Percentiles rank a stretch among this genome's conserved stretches.
Evolutionary conservation across 1,284 basidiomycete species (phyloP).

Genomic region (Cutaneotrichosporon mucoides): DNA sequence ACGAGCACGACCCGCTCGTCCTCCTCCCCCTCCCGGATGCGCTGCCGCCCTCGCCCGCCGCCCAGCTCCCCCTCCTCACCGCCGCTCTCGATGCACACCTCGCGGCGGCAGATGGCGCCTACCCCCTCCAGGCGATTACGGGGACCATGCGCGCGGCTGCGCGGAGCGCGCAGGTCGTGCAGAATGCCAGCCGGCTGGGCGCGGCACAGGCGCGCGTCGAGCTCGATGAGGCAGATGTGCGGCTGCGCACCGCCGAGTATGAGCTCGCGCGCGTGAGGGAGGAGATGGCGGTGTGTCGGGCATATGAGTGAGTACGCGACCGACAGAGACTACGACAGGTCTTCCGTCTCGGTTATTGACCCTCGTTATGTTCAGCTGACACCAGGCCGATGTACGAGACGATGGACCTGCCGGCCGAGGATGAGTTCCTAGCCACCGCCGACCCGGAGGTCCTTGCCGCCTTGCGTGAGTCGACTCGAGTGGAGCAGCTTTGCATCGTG

Average conservation of each 20-base stretch:
- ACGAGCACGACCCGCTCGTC: slow-evolving; percentile 38
- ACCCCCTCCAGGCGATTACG: slow-evolving; percentile 24
- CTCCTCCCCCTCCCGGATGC: slow-evolving; percentile 31
- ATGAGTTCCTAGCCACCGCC: slow-evolving; percentile 20
- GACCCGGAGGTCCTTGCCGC: slow-evolving; percentile 16
- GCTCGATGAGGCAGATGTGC: slow-evolving; percentile 36
- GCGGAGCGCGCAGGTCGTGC: slow-evolving; percentile 27
- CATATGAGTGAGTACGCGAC: slow-evolving; percentile 33
- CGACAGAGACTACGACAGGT: too few species aligned
- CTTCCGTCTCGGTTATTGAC: too few species aligned
- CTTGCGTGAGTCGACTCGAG: slow-evolving; percentile 28
- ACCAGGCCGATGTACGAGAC: slow-evolving; percentile 32
- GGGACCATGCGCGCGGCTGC: slow-evolving; percentile 31
- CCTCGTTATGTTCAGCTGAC: background rate
- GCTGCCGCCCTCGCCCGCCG: slow-evolving; percentile 26
- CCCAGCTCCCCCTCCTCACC: slow-evolving; percentile 19
- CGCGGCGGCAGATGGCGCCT: background rate
- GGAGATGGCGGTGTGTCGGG: slow-evolving; percentile 38
- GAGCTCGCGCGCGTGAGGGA: slow-evolving; percentile 38
- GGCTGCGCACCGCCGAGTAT: slow-evolving; percentile 37
- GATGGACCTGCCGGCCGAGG: slow-evolving; percentile 27
- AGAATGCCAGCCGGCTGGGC: slow-evolving; percentile 34
- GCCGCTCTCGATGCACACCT: slow-evolving; percentile 22
- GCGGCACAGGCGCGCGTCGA: slow-evolving; percentile 28
- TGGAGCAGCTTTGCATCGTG: too few species aligned